A percentile compares a stretch with the other conserved stretches of the same genome.
Conservation (phyloP, 2,329 filamentous ascomycete genomes). For the Ascochyta lentis region DNA sequence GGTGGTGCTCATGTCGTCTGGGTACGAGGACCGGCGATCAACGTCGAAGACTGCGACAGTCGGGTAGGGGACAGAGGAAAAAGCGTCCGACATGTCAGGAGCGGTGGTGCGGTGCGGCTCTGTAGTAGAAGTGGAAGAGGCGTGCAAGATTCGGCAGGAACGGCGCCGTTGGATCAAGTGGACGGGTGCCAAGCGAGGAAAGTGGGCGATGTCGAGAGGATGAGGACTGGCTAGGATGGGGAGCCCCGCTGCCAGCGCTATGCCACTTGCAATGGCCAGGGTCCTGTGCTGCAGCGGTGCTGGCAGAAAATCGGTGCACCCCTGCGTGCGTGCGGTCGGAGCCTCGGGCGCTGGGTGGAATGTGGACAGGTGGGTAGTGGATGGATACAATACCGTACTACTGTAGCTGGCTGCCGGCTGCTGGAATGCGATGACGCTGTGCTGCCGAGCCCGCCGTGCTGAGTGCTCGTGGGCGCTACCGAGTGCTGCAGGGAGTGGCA, state of each 20-base stretch:
- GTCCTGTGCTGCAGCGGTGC: conserved; percentile 17
- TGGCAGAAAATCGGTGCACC: conserved; percentile 27
- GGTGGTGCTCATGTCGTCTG: conserved; percentile 48
- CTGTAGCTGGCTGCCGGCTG: not conserved
- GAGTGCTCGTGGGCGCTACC: conserved; percentile 16
- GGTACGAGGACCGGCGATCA: conserved; percentile 30
- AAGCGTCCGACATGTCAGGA: conserved; percentile 28
- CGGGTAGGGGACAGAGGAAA: conserved; percentile 37
- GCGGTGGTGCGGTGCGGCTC: conserved; percentile 22
- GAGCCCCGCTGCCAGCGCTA: conserved; percentile 22
- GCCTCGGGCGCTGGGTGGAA: conserved; percentile 20
- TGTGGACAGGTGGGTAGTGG: conserved; percentile 5
- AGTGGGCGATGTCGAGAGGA: conserved; percentile 31
- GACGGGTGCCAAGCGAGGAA: conserved; percentile 31
- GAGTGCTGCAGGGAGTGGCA: too few relatives aligned
- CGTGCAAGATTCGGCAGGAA: conserved; percentile 22
- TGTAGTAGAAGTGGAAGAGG: conserved; percentile 24
- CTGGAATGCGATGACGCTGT: conserved; percentile 16
- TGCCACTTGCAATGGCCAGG: conserved; percentile 23
- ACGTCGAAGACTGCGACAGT: conserved; percentile 27
- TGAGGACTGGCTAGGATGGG: conserved; percentile 22
- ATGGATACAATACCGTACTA: too few relatives aligned
- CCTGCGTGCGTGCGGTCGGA: conserved; percentile 19
- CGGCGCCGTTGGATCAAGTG: conserved; percentile 34
- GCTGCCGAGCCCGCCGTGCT: too few relatives aligned